Conservation (phyloP, 2,329 filamentous ascomycete genomes). For the Golovinomyces cichoracearum region DNA sequence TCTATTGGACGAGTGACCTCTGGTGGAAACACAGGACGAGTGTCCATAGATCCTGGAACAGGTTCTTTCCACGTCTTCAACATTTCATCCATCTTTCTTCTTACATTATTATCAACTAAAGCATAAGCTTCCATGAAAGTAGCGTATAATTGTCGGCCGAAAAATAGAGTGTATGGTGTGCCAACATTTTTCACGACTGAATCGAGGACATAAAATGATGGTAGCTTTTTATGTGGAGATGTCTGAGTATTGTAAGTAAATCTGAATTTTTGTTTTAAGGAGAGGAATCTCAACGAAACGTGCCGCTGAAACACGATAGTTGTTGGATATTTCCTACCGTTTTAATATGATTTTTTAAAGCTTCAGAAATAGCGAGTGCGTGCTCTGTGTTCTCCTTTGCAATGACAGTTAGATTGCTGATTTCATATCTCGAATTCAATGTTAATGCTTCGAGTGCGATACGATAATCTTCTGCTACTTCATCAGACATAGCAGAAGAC, state of each 20-base stretch:
- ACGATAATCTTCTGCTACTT: conserved; percentile 86
- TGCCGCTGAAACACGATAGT: too few species aligned
- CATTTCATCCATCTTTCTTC: conserved; percentile 89
- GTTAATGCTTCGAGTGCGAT: conserved; percentile 78
- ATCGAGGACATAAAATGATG: conserved; percentile 90
- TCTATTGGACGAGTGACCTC: conserved; percentile 81
- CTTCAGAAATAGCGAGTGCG: conserved; percentile 74
- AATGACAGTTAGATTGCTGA: conserved; percentile 90
- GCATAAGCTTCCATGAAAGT: conserved; percentile 96
- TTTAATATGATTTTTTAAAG: conserved; percentile 77
- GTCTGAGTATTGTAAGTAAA: conserved; percentile 29
- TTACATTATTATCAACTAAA: conserved; percentile 55
- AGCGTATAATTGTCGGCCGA: conserved; percentile 70
- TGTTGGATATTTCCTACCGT: conserved; percentile 37
- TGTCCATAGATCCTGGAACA: conserved; percentile 75
- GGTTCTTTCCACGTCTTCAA: conserved; percentile 95
- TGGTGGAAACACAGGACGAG: conserved; percentile 68
- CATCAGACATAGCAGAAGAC: conserved; percentile 38
- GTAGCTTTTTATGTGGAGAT: conserved; percentile 66
- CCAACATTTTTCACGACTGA: conserved; percentile 98
- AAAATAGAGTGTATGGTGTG: conserved; percentile 86
- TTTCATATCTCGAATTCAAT: conserved; percentile 77
- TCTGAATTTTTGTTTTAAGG: not conserved
- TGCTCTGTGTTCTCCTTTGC: conserved; percentile 93
- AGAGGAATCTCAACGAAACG: not conserved